These are phyloP conservation scores for Seiridium cupressi DNA, from an alignment of 2,329 filamentous ascomycete species.

Conservation along the genomic window DNA sequence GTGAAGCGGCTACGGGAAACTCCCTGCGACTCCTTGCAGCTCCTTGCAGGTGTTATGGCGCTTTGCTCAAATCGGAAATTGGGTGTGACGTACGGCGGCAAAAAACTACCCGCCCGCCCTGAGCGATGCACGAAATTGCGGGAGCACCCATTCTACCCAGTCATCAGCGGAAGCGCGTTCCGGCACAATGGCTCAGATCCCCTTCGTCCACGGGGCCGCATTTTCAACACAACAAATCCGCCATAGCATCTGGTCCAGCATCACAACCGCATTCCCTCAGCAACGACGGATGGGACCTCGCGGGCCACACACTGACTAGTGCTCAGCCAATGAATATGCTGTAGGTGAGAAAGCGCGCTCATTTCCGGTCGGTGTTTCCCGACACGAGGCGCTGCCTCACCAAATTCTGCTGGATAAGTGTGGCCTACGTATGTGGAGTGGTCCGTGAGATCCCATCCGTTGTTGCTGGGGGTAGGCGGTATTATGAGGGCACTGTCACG, in stretches of 20 bases:
- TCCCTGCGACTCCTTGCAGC: background rate
- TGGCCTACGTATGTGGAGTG: too few species aligned
- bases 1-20: background rate
- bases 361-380: too few species aligned
- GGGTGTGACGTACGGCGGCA: background rate
- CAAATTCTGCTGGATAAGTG: too few species aligned
- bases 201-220: background rate
- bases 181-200: background rate
- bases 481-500: too few species aligned
- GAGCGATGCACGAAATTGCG: background rate
- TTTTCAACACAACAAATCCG: background rate
- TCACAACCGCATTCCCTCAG: too few species aligned
- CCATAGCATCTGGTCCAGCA: background rate
- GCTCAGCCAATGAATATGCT: too few species aligned
- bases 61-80: slow-evolving; percentile 4
- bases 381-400: too few species aligned
- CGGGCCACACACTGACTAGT: too few species aligned
- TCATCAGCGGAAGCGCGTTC: background rate
- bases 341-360: too few species aligned
- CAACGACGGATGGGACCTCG: too few species aligned
- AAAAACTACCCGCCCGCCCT: slow-evolving; percentile 7
- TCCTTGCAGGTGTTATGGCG: background rate
- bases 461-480: too few species aligned
- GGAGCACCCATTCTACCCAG: background rate
- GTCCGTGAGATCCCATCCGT: too few species aligned